Evolutionary conservation across 805 yeast genomes (phyloP), one percentile per base, ranked within the genome.

Genomic region (Lipomyces anomalus): DNA sequence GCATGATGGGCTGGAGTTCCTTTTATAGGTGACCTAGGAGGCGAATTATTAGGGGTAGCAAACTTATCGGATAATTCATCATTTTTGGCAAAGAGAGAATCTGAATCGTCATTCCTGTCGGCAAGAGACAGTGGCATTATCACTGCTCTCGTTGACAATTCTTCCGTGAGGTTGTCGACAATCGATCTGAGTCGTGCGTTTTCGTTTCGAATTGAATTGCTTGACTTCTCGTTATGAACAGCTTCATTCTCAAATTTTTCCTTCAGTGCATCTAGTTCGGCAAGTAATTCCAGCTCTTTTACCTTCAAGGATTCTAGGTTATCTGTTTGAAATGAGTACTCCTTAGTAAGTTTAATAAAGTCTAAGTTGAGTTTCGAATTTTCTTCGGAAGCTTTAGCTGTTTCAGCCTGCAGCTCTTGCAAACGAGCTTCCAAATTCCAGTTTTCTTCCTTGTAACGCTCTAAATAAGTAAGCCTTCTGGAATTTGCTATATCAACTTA

Each of bases 391-490:
- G 58, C 51, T 20, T 49, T 47, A n/a, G 59, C 38, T 23, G 56
- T 22, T 33, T 60, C 55, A 3, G 53, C 46, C 30, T 48, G 49
- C 9, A 57, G 55, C 36, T 62, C 62, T 39, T 66, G 64, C 5
- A 66, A 45, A 38, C 62, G 59, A 20, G 61, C 50, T 40, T 64
- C 67, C 28, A 67, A 55, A 34, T 65, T 58, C 70, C 70, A 66
- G 38, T 66, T 62, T 34, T 63, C 67, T 20, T 63, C 66, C 32
- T 61, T 58, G 48, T 52, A 56, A 7, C 56, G 50, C 28, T 64
- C 67, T 42, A 37, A 23, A 13, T 38, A 50, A 43, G 5, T 47
- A 36, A 4, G 44, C 37, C 18, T 53, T 48, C 26, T 45, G n/a
- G 44, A 20, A 24, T 34, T 9, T 44, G 37, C 11, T 26, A 28